Evolutionary conservation across 192 early-diverging fungal genomes (phyloP).

Genomic region (Podila minutissima): DNA sequence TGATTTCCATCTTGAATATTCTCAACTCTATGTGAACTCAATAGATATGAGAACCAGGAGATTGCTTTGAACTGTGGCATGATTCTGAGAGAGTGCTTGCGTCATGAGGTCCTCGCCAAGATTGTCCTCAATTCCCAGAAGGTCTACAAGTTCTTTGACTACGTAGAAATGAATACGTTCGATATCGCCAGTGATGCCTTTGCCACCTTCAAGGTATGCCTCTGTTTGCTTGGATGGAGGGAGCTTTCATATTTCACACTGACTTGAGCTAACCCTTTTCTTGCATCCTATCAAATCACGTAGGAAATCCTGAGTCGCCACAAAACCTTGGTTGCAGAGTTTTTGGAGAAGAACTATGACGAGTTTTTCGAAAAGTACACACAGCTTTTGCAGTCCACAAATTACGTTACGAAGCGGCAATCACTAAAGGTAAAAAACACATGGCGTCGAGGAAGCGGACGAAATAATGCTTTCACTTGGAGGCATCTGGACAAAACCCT

Average conservation of each 20-base stretch:
- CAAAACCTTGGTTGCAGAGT: constrained; percentile 91
- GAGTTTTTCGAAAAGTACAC: constrained; percentile 91
- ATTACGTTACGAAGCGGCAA: constrained; percentile 99
- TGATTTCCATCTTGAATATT: not conserved
- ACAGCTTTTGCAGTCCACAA: constrained; percentile 83
- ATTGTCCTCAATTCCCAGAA: constrained; percentile 84
- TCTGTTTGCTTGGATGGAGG: not conserved
- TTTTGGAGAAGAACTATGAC: constrained; percentile 92
- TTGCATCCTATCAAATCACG: not conserved
- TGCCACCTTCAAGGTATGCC: constrained; percentile 89
- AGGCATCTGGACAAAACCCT: not conserved
- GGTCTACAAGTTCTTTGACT: constrained; percentile 95
- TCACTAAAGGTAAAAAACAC: constrained; percentile 86
- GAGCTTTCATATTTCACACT: not conserved
- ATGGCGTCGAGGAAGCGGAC: not conserved
- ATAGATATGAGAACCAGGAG: constrained; percentile 93
- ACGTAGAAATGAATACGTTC: constrained; percentile 97
- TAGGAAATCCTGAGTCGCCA: constrained; percentile 95
- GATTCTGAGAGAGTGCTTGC: constrained; percentile 96
- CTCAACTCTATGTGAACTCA: not conserved
- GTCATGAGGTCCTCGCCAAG: constrained; percentile 92
- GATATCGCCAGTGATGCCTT: constrained; percentile 99
- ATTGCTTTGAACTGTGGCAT: constrained; percentile 98
- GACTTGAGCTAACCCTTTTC: not conserved
- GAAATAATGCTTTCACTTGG: not conserved